Conservation (phyloP, 768 basidiomycete genomes). For the Lactarius vividus region DNA sequence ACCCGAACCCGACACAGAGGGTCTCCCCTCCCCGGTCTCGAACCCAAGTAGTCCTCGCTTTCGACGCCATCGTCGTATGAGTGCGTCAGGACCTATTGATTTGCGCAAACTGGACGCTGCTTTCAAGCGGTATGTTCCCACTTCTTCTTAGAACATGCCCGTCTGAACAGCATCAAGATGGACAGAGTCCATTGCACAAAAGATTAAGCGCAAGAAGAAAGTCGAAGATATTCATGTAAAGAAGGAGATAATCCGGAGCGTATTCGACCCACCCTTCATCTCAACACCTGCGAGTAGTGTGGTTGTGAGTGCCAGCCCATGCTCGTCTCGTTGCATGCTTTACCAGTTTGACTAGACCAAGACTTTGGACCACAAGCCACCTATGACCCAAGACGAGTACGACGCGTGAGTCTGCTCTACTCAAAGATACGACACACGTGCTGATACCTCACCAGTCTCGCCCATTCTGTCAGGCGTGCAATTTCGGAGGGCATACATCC, state of each 20-base stretch:
- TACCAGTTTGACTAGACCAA: conserved; percentile 48
- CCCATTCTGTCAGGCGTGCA: conserved; percentile 62
- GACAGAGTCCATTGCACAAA: conserved; percentile 85
- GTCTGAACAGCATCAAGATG: conserved; percentile 46
- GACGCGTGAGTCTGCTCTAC: conserved; percentile 50
- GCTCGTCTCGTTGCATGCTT: neutral
- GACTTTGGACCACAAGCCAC: conserved; percentile 76
- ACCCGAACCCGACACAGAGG: conserved; percentile 34
- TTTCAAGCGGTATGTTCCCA: conserved; percentile 64
- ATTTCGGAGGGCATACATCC: conserved; percentile 80
- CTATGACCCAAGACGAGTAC: conserved; percentile 73
- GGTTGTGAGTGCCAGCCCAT: conserved; percentile 36
- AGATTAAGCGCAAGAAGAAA: conserved; percentile 78
- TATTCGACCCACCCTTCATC: conserved; percentile 64
- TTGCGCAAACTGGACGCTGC: conserved; percentile 76
- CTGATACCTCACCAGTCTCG: conserved; percentile 43
- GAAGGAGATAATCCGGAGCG: conserved; percentile 76
- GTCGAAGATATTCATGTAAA: conserved; percentile 53
- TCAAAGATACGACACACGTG: neutral
- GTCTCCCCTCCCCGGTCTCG: conserved; percentile 32
- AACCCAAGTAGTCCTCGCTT: conserved; percentile 15
- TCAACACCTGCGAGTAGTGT: conserved; percentile 37
- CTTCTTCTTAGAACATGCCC: neutral
- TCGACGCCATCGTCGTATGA: conserved; percentile 34
- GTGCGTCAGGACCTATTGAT: conserved; percentile 67